Conservation (phyloP, 2,329 filamentous ascomycete genomes). For the Penicillium sp. region DNA sequence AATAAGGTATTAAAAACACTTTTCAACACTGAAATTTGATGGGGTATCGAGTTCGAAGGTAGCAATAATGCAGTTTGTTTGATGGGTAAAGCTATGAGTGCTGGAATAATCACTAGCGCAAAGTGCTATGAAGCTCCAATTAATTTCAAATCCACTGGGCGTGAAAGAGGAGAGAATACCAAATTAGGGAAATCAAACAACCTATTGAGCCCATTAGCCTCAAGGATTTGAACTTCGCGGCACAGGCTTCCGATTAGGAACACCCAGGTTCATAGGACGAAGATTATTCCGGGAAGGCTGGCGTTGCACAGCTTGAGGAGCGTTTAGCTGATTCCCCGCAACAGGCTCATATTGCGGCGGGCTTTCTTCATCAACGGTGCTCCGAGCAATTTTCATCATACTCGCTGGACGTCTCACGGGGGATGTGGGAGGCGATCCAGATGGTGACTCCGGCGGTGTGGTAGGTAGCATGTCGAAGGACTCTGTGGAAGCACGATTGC, state of each 20-base stretch:
- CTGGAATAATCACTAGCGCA: neutral
- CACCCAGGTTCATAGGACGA: conserved; percentile 37
- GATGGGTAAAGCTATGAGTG: neutral
- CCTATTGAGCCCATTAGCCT: neutral
- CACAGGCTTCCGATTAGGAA: conserved; percentile 40
- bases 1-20: neutral
- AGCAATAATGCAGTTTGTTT: neutral
- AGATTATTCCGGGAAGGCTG: conserved; percentile 24
- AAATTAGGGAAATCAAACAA: neutral
- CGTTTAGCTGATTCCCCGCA: conserved; percentile 19
- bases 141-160: neutral
- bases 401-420: conserved; percentile 34
- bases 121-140: neutral
- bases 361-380: conserved; percentile 28
- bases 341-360: conserved; percentile 33
- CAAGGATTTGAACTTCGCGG: conserved; percentile 24
- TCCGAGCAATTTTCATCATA: conserved; percentile 31
- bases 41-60: conserved; percentile 1
- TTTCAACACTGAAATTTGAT: neutral
- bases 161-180: neutral
- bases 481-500: conserved; percentile 34
- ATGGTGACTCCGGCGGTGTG: conserved; percentile 36
- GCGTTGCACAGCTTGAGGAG: conserved; percentile 15
- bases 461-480: conserved; percentile 42
- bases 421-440: conserved; percentile 32